phyloP scores from a whole-genome alignment of 2,329 filamentous ascomycete species.

The Aureobasidium sp. region DNA sequence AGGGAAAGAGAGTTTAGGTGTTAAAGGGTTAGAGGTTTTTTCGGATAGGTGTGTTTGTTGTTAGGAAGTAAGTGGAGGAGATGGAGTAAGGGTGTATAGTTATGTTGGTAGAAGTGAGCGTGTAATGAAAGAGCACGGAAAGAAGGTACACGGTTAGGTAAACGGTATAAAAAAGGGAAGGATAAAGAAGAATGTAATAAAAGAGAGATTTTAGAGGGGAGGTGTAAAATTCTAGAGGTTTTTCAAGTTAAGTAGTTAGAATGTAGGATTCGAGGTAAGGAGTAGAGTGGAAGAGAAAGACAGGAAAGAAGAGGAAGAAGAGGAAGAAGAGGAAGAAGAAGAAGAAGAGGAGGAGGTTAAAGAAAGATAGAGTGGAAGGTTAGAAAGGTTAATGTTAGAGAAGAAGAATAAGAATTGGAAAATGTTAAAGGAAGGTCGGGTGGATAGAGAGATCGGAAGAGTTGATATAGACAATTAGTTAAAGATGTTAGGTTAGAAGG shows the following conservation, averaged over 20 bases:
- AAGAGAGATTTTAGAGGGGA: neutral
- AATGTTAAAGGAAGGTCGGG: neutral
- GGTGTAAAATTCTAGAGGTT: neutral
- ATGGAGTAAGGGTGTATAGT: neutral
- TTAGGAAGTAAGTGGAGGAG: neutral
- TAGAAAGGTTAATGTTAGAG: neutral
- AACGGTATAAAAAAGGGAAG: neutral
- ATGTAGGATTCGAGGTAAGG: neutral
- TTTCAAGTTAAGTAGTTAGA: neutral
- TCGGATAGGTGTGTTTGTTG: neutral
- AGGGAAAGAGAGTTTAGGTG: neutral
- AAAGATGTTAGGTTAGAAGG: neutral
- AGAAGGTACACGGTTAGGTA: neutral
- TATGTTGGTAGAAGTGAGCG: neutral
- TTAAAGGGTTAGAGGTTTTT: neutral
- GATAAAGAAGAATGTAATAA: neutral
- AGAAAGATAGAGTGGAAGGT: neutral
- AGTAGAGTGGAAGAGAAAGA: no score
- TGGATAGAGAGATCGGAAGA: neutral
- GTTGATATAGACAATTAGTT: neutral
- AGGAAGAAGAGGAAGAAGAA: neutral
- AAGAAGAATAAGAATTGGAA: neutral
- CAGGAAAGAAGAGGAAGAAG: neutral
- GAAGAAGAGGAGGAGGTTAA: neutral
- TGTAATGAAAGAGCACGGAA: neutral